phyloP scores from a whole-genome alignment of 331 rosid genomes.

The Ulmus americana region DNA sequence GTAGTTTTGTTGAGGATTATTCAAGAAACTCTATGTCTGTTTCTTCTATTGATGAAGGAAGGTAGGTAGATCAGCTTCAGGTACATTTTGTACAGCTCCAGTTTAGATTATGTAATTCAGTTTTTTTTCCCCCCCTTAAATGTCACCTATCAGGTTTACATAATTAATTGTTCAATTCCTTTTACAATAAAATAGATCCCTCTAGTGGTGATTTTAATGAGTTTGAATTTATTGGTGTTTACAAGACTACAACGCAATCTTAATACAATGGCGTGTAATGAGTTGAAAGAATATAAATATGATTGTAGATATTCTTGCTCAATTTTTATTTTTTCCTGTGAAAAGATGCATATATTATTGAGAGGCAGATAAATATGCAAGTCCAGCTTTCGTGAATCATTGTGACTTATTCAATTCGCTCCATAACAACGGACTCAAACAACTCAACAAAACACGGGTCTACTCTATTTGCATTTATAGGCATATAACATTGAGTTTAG shows the following conservation, averaged over 20 bases:
- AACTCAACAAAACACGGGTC: too few species aligned
- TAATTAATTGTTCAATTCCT: not conserved
- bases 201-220: not conserved
- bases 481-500: too few species aligned
- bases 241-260: not conserved
- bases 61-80: constrained; percentile 56
- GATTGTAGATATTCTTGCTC: too few species aligned
- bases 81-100: constrained; percentile 10
- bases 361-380: too few species aligned
- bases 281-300: too few species aligned
- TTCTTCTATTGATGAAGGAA: constrained; percentile 77
- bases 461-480: too few species aligned
- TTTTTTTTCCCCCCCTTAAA: not conserved
- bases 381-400: too few species aligned
- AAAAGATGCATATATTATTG: too few species aligned
- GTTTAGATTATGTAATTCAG: constrained; percentile 5
- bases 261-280: not conserved
- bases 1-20: constrained; percentile 53
- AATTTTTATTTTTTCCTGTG: too few species aligned
- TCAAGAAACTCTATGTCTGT: constrained; percentile 70
- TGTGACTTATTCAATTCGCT: too few species aligned
- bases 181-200: not conserved
- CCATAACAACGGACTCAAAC: too few species aligned
- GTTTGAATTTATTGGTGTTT: not conserved
- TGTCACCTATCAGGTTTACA: not conserved